Base-by-base conservation (phyloP, 1,284 basidiomycete genomes). In the Microstroma glucosiphilum region DNA sequence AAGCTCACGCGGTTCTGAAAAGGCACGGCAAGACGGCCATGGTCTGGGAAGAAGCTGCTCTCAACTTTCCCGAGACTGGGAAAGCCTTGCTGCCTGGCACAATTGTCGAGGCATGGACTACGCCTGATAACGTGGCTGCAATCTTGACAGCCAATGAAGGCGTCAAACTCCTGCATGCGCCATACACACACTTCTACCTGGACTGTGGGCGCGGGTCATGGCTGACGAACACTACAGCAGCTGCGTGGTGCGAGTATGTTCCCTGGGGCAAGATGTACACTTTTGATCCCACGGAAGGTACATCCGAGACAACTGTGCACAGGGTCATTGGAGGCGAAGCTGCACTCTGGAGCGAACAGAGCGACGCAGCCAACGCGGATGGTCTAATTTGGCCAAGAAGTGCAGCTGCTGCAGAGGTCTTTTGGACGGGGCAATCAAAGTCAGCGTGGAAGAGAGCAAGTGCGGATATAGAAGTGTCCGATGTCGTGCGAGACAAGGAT, bases 281-380 rank as follows among this genome's bases (percentile, higher is more conserved):
- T 0, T 92, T 91, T 80, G 84, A 91, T 78, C 89, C 89, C 0
- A 80, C 58, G 4, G 61, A 53, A 25, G 61, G 61, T 30, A 67
- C 65, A 6, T 1, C 81, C 89, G 75, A 74, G 77, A 6, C 51
- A 6, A 54, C 8, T 21, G 51, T 26, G 17, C 67, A 80, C 8
- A 83, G 86, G 59, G 83, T 91, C 21, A 80, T 89, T 12, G 89
- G 90, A 55, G 89, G 88, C 82, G 75, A 67, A 82, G 85, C 86
- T 25, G 84, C 88, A 1, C 81, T 91, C 1, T 91, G 90, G 90
- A 83, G 86, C 1, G 89, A 91, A 80, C 88, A 90, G 79, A 85
- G 87, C 1, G 84, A 85, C 53, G 84, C 86, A 13, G 81, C 83
- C 59, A 90, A 89, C 75, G 79, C 92, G 58, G 89, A 92, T 71